These are phyloP conservation scores for Trichoderma hamatum DNA, from an alignment of 2,329 filamentous ascomycete species.

Conservation along the genomic window DNA sequence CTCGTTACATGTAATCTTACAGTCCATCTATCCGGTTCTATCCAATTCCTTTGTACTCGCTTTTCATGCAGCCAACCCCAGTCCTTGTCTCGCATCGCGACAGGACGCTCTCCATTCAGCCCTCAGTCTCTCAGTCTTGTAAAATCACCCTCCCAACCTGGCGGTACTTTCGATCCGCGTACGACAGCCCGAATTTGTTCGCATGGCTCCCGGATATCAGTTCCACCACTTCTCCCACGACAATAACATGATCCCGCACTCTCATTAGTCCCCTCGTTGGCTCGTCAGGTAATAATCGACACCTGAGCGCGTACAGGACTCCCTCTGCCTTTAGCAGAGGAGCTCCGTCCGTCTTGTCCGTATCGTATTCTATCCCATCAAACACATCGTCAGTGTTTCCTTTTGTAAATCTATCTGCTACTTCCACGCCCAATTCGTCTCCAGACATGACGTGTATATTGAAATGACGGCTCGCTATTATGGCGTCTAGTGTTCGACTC, in stretches of 20 bases:
- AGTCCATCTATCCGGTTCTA: slow-evolving; percentile 25
- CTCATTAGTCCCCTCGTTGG: slow-evolving; percentile 47
- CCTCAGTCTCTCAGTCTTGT: slow-evolving; percentile 16
- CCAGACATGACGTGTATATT: slow-evolving; percentile 59
- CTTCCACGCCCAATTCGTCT: slow-evolving; percentile 49
- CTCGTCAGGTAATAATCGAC: slow-evolving; percentile 46
- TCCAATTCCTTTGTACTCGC: slow-evolving; percentile 3
- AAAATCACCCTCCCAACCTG: slow-evolving; percentile 45
- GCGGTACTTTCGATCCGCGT: slow-evolving; percentile 54
- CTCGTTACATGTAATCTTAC: slow-evolving; percentile 13
- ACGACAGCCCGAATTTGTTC: slow-evolving; percentile 51
- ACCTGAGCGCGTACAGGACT: slow-evolving; percentile 54
- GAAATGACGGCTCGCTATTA: slow-evolving; percentile 49
- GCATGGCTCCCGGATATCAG: slow-evolving; percentile 42
- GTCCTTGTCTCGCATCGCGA: not conserved
- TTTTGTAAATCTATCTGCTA: slow-evolving; percentile 56
- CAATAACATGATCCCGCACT: slow-evolving; percentile 56
- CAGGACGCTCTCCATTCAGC: too few relatives aligned
- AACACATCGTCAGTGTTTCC: slow-evolving; percentile 51
- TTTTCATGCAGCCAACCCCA: not conserved
- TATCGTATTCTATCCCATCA: slow-evolving; percentile 39
- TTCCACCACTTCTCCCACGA: slow-evolving; percentile 55
- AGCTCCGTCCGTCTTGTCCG: slow-evolving; percentile 32
- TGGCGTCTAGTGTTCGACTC: slow-evolving; percentile 58
- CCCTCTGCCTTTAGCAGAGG: slow-evolving; percentile 55